Conservation (phyloP, 2,329 filamentous ascomycete species). For the Alternaria sp. region DNA sequence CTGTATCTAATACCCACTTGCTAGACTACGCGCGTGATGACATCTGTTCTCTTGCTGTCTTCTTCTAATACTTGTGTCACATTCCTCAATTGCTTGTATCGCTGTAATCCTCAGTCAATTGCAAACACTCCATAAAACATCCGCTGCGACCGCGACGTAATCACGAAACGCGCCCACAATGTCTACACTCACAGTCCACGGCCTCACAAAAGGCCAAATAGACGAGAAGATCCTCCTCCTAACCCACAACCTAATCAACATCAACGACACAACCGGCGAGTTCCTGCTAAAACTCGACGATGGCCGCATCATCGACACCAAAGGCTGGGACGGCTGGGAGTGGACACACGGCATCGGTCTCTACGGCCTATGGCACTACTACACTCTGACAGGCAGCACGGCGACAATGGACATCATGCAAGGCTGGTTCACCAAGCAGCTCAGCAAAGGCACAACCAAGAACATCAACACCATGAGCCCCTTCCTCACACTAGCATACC, state of each 20-base stretch:
- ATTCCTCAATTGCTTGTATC: not conserved
- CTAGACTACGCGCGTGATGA: slow-evolving; percentile 4
- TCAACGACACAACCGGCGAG: slow-evolving; percentile 75
- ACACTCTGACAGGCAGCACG: slow-evolving; percentile 70
- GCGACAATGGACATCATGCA: slow-evolving; percentile 70
- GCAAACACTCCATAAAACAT: not conserved
- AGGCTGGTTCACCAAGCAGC: slow-evolving; percentile 73
- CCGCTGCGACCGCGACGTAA: not conserved
- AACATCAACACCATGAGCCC: slow-evolving; percentile 87
- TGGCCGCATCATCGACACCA: slow-evolving; percentile 80
- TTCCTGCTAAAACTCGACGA: slow-evolving; percentile 75
- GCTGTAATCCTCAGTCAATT: not conserved
- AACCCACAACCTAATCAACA: slow-evolving; percentile 77
- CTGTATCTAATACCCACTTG: slow-evolving; percentile 6
- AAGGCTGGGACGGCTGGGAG: slow-evolving; percentile 84
- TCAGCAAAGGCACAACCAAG: slow-evolving; percentile 76
- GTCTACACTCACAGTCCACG: slow-evolving; percentile 52
- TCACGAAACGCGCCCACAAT: slow-evolving; percentile 17
- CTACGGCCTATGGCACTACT: slow-evolving; percentile 83
- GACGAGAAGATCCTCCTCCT: slow-evolving; percentile 67
- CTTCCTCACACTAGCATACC: slow-evolving; percentile 74
- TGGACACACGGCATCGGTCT: slow-evolving; percentile 83
- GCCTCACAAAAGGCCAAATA: slow-evolving; percentile 52
- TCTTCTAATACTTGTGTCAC: not conserved
- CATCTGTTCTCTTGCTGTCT: not conserved